Evolutionary conservation across 2,329 filamentous ascomycete species (phyloP).

Genomic region (Fusarium falciforme): DNA sequence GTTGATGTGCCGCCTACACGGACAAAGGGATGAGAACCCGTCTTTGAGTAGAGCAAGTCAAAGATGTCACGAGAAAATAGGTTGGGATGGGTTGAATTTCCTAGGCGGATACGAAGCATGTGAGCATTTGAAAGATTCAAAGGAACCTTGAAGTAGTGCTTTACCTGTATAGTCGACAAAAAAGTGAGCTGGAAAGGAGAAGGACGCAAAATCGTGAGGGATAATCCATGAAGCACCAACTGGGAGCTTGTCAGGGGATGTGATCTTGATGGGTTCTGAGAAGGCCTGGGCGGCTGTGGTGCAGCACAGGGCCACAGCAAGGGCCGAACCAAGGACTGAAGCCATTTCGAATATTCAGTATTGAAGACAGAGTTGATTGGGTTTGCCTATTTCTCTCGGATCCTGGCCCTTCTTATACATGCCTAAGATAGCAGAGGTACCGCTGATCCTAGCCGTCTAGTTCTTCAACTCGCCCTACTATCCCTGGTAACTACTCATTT

Average conservation of each 20-base stretch:
- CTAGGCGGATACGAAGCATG: background rate
- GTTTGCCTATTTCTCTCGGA: background rate
- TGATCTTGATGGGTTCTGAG: background rate
- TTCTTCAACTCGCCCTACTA: background rate
- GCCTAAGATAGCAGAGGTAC: background rate
- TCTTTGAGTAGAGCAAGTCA: background rate
- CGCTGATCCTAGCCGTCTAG: background rate
- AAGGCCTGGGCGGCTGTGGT: background rate
- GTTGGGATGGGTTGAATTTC: background rate
- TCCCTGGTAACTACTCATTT: background rate
- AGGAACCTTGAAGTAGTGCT: background rate
- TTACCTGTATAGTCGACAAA: background rate
- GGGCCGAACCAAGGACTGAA: background rate
- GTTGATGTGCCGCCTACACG: background rate
- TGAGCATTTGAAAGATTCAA: background rate
- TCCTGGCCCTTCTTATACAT: background rate
- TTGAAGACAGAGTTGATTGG: background rate
- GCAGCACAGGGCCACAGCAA: background rate
- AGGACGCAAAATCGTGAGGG: background rate
- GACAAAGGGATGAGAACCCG: background rate
- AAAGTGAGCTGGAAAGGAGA: background rate
- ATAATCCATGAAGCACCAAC: background rate
- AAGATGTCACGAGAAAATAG: background rate
- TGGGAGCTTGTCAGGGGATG: background rate
- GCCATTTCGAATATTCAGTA: background rate